Percentiles rank a stretch among this genome's conserved stretches.
Evolutionary conservation across 2,329 filamentous ascomycete species (phyloP).

Genomic region (Hypocrella siamensis): DNA sequence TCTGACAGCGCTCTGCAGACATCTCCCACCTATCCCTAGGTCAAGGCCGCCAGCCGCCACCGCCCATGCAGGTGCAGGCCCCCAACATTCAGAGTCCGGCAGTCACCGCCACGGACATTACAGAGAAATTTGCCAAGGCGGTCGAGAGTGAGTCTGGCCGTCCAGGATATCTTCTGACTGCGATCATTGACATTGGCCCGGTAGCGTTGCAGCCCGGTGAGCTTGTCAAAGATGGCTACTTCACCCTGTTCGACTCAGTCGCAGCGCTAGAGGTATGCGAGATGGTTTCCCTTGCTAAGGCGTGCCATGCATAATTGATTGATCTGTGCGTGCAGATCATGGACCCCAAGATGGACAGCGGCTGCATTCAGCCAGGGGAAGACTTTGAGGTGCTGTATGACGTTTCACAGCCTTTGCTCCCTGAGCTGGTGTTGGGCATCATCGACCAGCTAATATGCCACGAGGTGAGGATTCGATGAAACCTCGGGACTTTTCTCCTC

Average conservation of each 20-base stretch:
- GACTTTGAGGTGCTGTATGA: slow-evolving; percentile 76
- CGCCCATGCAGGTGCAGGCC: slow-evolving; percentile 14
- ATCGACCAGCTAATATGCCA: slow-evolving; percentile 86
- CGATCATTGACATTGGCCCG: slow-evolving; percentile 10
- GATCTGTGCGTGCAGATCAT: too few relatives aligned
- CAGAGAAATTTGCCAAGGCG: slow-evolving; percentile 36
- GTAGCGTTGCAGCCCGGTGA: slow-evolving; percentile 64
- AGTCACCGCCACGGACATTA: slow-evolving; percentile 42
- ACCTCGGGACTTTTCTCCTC: slow-evolving; percentile 1
- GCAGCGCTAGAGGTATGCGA: slow-evolving; percentile 56
- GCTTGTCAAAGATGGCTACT: slow-evolving; percentile 83
- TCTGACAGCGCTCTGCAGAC: slow-evolving; percentile 17
- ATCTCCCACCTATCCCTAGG: slow-evolving; percentile 25
- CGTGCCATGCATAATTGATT: too few relatives aligned
- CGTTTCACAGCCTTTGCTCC: slow-evolving; percentile 47
- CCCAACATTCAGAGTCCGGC: slow-evolving; percentile 29
- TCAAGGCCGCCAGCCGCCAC: slow-evolving; percentile 12
- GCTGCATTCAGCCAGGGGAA: slow-evolving; percentile 62
- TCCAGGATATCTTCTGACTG: neutral
- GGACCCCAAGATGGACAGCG: slow-evolving; percentile 98
- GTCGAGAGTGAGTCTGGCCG: slow-evolving; percentile 25
- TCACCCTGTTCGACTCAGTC: slow-evolving; percentile 89
- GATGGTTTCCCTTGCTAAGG: neutral
- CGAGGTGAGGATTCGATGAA: slow-evolving; percentile 42
- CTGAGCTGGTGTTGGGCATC: slow-evolving; percentile 75